Percentiles rank a stretch among this genome's conserved stretches.
Conservation (phyloP, 73 alveolate genomes). For the Paramecium octaurelia region DNA sequence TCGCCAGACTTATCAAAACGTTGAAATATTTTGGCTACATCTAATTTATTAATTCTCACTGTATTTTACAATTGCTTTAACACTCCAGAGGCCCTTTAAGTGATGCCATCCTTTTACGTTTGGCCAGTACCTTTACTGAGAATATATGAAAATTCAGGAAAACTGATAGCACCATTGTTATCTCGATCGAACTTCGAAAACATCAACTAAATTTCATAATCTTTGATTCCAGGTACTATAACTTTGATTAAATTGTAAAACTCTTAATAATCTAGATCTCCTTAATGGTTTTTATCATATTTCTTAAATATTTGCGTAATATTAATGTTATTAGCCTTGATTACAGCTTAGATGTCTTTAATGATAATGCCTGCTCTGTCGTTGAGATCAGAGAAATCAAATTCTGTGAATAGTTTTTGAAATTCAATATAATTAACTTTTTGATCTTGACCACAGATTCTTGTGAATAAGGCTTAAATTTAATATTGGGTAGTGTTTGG, state of each 20-base stretch:
- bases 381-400: constrained; percentile 49
- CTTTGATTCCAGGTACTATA: constrained; percentile 55
- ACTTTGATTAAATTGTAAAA: constrained; percentile 28
- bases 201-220: constrained; percentile 53
- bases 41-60: constrained; percentile 34
- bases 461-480: not conserved
- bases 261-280: constrained; percentile 54
- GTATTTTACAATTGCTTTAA: not conserved
- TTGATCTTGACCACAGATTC: constrained; percentile 21
- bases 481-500: not conserved
- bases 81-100: constrained; percentile 40
- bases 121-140: constrained; percentile 41
- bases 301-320: constrained; percentile 15
- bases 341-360: constrained; percentile 53
- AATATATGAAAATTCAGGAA: constrained; percentile 46
- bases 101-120: not conserved
- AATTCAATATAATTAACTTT: constrained; percentile 45
- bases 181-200: constrained; percentile 51
- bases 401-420: constrained; percentile 48
- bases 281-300: constrained; percentile 53
- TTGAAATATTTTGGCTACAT: not conserved
- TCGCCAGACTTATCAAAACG: constrained; percentile 41
- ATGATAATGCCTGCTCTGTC: constrained; percentile 52
- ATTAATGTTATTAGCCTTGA: constrained; percentile 57
- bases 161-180: constrained; percentile 38